Base-by-base conservation (phyloP, 2,329 filamentous ascomycete species). In the Colletotrichum navitas region DNA sequence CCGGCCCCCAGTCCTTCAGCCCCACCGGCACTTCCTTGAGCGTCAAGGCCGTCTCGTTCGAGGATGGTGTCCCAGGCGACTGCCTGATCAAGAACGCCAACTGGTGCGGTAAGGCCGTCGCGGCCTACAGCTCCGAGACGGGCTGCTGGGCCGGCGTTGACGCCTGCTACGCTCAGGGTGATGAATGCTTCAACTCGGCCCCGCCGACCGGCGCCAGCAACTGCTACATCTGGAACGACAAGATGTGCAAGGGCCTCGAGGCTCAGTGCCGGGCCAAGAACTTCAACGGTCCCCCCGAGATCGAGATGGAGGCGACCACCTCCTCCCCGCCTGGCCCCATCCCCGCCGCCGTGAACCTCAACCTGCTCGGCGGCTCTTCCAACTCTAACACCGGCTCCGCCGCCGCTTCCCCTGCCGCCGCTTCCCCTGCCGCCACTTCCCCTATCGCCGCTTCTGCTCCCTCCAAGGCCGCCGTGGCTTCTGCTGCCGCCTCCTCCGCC, bases 81-180 rank as follows among this genome's bases (percentile, higher is more conserved):
- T 92, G 89, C 77, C 82, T 93, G 47, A 77, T 91, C 71, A 88
- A 89, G 77, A 93, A 93, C 77, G 91, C 83, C 70, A 93, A 94
- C 82, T 94, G 91, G 92, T 93, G 90, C 80, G 91, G 86, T 63
- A 83, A 85, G 71, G 87, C 92, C 76, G 84, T 93, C 1, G 79
- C 86, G 0, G 76, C 80, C 11, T 93, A 92, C 81, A 82, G 81
- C 5, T 82, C 83, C 55, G 84, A 90, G 77, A 77, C 77, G 1
- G 86, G 86, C 18, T 94, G 92, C 83, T 93, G 89, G 88, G 84
- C 83, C 68, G 81, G 85, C 3, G 84, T 85, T 14, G 79, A 83
- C 47, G 78, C 83, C 60, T 91, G 90, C 84, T 94, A 85, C 84
- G 77, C 80, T 34, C 90, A 94, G 81, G 80, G 82, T 39, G 80